Percentiles rank a stretch among this genome's conserved stretches.
Evolutionary conservation across 2,329 filamentous ascomycete species (phyloP).

Genomic region (Claviceps citrina): DNA sequence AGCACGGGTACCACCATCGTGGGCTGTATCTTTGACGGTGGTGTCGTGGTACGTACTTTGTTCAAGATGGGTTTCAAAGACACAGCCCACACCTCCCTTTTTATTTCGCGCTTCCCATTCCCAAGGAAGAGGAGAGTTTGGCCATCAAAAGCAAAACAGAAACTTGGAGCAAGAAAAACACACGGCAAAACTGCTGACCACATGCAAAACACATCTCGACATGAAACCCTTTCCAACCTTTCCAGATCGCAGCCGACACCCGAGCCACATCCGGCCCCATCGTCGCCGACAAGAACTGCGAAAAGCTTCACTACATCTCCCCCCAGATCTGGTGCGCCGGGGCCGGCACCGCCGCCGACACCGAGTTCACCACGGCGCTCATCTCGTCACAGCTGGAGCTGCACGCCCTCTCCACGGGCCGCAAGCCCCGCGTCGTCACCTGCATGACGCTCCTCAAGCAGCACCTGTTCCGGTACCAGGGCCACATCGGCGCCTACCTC

Average conservation of each 20-base stretch:
- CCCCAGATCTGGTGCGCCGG: conserved; percentile 99
- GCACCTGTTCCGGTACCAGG: conserved; percentile 96
- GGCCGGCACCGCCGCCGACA: conserved; percentile 93
- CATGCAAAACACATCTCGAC: no score
- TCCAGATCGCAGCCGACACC: conserved; percentile 88
- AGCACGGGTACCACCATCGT: conserved; percentile 99
- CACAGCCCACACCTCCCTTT: no score
- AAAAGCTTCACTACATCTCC: conserved; percentile 97
- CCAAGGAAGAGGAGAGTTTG: no score
- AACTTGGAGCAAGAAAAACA: no score
- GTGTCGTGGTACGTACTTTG: conserved; percentile 69
- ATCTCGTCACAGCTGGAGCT: conserved; percentile 98
- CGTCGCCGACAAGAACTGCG: conserved; percentile 99
- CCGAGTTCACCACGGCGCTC: conserved; percentile 95
- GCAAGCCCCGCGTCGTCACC: conserved; percentile 91
- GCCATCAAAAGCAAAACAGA: no score
- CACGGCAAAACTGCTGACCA: no score
- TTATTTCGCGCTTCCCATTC: no score
- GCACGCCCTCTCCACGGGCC: conserved; percentile 88
- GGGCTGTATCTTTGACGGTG: conserved; percentile 88
- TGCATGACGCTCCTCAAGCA: conserved; percentile 99
- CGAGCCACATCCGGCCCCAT: conserved; percentile 94
- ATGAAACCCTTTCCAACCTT: no score
- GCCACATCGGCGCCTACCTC: conserved; percentile 93
- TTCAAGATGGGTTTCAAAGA: no score